Base-by-base conservation (phyloP, 2,329 filamentous ascomycete species). In the Penicillium hordei region DNA sequence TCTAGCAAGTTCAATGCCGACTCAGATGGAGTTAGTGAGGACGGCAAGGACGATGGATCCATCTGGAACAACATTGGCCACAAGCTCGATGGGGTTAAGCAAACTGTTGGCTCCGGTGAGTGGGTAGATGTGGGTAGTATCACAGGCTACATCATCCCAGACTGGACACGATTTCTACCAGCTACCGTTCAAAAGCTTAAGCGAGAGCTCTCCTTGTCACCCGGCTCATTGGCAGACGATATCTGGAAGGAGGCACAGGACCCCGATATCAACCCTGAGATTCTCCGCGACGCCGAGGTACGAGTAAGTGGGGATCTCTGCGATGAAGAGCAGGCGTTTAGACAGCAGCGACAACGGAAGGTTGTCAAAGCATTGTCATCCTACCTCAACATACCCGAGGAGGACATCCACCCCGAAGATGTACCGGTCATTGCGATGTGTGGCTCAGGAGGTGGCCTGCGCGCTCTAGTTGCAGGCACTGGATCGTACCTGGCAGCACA, bases 211-310 rank as follows among this genome's bases (percentile, higher is more conserved):
- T 94, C 91, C 34, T 89, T 94, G 86, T 86, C 89, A 0, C 90
- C 91, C 0, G 93, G 92, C 1, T 96, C 92, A 0, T 79, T 99
- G 42, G 91, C 93, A 13, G 89, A 95, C 69, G 90, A 97, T 65
- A 94, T 99, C 58, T 97, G 94, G 94, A 81, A 82, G 62, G 93
- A 97, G 68, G 91, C 94, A 0, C 89, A 92, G 57, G 90, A 97
- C 70, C 86, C 92, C 0, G 81, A 86, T 48, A 81, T 90, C 61
- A 91, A 97, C 66, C 93, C 93, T 0, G 94, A 99, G 72, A 95
- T 97, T 57, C 79, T 85, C 33, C 91, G 89, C 78, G 85, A 91
- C 40, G 93, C 93, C 19, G 81, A 79, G 21, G 94, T 99, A 1
- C 86, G 94, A 23, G 86, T 97, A 4, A 94, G 93, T 0, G 78